Base-by-base conservation (phyloP, 257 asterid genomes). In the Nicotiana attenuata region DNA sequence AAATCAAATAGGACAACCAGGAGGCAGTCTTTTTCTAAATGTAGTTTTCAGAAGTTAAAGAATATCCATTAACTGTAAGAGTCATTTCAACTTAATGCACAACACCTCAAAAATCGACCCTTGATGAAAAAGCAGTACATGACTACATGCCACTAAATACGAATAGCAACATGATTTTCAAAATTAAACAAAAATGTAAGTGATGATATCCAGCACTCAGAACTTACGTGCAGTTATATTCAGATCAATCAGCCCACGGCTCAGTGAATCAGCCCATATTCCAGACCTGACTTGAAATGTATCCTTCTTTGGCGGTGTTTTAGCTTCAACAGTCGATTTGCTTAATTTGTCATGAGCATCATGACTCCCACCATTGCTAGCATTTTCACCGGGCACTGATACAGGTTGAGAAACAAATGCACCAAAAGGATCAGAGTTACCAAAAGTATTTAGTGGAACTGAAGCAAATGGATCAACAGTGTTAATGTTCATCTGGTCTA, bases 201-300 rank as follows among this genome's bases (percentile, higher is more conserved):
- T 15, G 64, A 24, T 47, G 80, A 28, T 26, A 57, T 65, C 50
- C 47, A 64, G 77, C 35, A 59, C 68, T 50, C 63, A 87, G 80
- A 87, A 93, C 98, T 91, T 89, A 94, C 97, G 96, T 87, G 97
- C 96, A 82, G 91, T 81, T 82, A 94, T 93, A 82, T 94, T 93
- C 35, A 94, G 92, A 91, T 94, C 97, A 55, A 94, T 93, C 82
- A 93, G 64, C 82, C 98, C 98, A 73, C 98, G 98, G 86, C 97
- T 94, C 89, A 94, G 82, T 68, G 98, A 94, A 93, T 94, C 98
- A 65, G 98, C 96, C 98, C 98, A 94, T 82, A 94, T 92, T 88
- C 97, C 98, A 33, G 97, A 93, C 87, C 92, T 94, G 80, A 94
- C 96, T 90, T 94, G 97, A 90, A 93, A 94, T n/a, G 88, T 67